These are phyloP conservation scores for Fusarium clavum DNA, from an alignment of 2,329 filamentous ascomycete genomes.

Conservation along the genomic window DNA sequence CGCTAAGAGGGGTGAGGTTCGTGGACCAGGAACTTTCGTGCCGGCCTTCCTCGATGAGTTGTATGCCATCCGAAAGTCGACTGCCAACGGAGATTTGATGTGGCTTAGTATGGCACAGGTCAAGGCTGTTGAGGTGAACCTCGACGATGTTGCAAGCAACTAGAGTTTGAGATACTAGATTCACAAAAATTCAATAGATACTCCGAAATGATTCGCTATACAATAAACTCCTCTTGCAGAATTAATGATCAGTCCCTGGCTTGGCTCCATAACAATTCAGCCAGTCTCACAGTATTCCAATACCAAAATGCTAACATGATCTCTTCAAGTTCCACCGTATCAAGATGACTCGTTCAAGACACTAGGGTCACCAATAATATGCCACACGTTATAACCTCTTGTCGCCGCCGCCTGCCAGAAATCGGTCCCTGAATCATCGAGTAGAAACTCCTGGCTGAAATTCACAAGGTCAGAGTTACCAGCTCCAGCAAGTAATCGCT, in stretches of 20 bases:
- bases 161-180: neutral
- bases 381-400: conserved; percentile 43
- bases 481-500: conserved; percentile 41
- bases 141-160: conserved; percentile 20
- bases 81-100: conserved; percentile 57
- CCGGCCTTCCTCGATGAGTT: conserved; percentile 84
- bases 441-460: conserved; percentile 40
- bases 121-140: conserved; percentile 50
- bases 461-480: conserved; percentile 34
- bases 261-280: neutral
- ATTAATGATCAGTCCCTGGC: neutral
- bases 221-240: conserved; percentile 9
- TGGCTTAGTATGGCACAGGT: conserved; percentile 68
- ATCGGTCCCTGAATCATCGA: conserved; percentile 42
- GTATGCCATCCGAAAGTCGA: conserved; percentile 61
- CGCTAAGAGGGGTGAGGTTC: conserved; percentile 72
- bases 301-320: neutral
- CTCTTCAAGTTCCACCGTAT: neutral
- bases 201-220: conserved; percentile 5
- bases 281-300: neutral
- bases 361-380: conserved; percentile 45
- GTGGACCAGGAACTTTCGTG: conserved; percentile 87
- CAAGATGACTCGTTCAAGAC: conserved; percentile 36
- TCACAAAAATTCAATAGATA: conserved; percentile 1
- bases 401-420: conserved; percentile 45